Evolutionary conservation across 2,329 filamentous ascomycete species (phyloP), one percentile per base, ranked within the genome.

Genomic region (Penicillium expansum): DNA sequence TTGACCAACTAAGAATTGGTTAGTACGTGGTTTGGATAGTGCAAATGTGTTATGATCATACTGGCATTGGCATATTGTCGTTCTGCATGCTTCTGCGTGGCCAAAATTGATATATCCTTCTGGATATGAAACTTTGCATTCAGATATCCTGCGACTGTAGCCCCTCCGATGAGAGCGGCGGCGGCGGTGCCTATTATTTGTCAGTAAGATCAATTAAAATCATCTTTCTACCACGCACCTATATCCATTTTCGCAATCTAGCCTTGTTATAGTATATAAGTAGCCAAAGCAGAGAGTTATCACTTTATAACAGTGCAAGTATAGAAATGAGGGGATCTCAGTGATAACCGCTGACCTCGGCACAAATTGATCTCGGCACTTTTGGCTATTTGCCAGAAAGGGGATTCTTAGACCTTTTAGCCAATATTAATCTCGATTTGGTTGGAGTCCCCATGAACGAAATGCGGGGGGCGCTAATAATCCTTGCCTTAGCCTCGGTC

Each of bases 111-210:
- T 16, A 88, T 61, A 69, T 92, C 89, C 66, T 88, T 84, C 41
- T 74, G 70, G 48, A 92, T 69, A 68, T 89, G 84, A 64, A 83
- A 86, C 75, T 88, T 90, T 52, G 85, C 89, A 67, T 92, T 83
- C 10, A 74, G 60, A 50, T 75, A 75, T 20, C 69, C 67, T 30
- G 70, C 68, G 22, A 69, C 58, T 9, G 72, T 71, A 8, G 63
- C 52, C 10, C 63, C 66, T 32, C 67, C 67, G 1, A 70, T 63
- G 7, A 68, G 59, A 14, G 66, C 65, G 49, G 67, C 66, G 44
- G 67, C 65, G 14, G 65, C 64, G 27, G 67, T 65, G 20, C 57
- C 66, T 69, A 30, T 18, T 4, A 5, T n/a, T 6, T 32, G 27
- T 56, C 14, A 58, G 27, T 38, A 22, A n/a, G 16, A 14, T 22